Evolutionary conservation across 2,329 filamentous ascomycete genomes (phyloP).

Genomic region (Orbilia ellipsospora): DNA sequence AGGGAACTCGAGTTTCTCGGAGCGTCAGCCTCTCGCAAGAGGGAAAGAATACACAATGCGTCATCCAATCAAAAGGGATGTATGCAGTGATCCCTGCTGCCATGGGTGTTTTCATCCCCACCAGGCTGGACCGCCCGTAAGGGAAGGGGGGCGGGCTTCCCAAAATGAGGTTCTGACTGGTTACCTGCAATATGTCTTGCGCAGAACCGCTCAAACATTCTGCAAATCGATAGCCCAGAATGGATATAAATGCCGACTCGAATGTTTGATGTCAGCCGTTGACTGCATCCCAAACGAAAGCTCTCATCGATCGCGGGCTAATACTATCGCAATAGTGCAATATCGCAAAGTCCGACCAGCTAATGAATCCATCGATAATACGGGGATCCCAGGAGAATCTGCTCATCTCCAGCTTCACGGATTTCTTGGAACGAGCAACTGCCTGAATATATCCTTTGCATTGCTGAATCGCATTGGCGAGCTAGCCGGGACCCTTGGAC

Average conservation of each 20-base stretch:
- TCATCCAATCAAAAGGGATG: conserved; percentile 38
- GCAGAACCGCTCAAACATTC: conserved; percentile 46
- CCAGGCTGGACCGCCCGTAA: conserved; percentile 51
- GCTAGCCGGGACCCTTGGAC: conserved; percentile 1
- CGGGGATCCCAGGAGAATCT: too few species aligned
- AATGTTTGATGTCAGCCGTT: conserved; percentile 37
- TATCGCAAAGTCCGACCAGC: conserved; percentile 31
- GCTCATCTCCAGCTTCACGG: not conserved
- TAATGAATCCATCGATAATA: not conserved
- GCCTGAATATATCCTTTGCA: conserved; percentile 26
- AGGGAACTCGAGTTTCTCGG: conserved; percentile 37
- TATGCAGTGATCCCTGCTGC: conserved; percentile 46
- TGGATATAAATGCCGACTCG: conserved; percentile 44
- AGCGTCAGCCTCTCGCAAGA: conserved; percentile 48
- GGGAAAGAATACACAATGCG: conserved; percentile 27
- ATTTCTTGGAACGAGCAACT: not conserved
- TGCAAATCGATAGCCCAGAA: conserved; percentile 49
- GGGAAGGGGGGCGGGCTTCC: conserved; percentile 30
- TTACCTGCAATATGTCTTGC: conserved; percentile 53
- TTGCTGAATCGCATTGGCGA: not conserved
- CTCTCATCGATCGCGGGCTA: too few species aligned
- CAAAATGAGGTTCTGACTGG: conserved; percentile 44
- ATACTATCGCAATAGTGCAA: not conserved
- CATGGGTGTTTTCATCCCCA: conserved; percentile 52
- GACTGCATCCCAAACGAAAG: conserved; percentile 13